Evolutionary conservation across 805 yeast genomes (phyloP), one percentile per base, ranked within the genome.

Genomic region (Jamesozyma gamospora): DNA sequence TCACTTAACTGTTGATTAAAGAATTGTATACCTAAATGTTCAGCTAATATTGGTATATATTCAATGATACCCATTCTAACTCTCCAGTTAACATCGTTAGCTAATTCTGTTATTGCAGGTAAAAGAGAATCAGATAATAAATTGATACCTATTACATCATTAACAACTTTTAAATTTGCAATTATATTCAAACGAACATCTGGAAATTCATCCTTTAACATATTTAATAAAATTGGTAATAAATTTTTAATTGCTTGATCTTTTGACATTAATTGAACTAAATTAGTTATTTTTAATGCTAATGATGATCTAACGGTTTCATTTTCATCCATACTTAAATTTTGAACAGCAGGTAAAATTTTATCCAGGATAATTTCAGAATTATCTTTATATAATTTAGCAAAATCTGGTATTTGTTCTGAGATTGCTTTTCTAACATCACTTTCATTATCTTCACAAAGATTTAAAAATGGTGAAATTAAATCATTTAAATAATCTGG

Each of bases 61-160:
- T 92, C 95, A 55, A 92, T 92, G 46, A 92, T 92, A 10, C 97
- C 97, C 58, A 92, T 71, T 58, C 97, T 78, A 24, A 92, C 96
- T 56, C 99, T 78, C 99, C 99, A 92, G 57, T 88, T 90, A 54
- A 82, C 82, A 65, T 92, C 98, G 58, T 87, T 88, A 10, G 98
- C 97, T 49, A 92, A 72, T 50, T 90, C 96, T 10, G 94, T 80
- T 49, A 92, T 90, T 3, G 98, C 97, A 3, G 99, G 99, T 49
- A 92, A 70, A 46, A 92, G 69, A 30, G 87, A 81, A 53, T 87
- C 88, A 19, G 95, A 80, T 48, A 92, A 70, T 45, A 83, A 67
- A 51, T 82, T 88, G 48, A 92, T 86, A 25, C 98, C 98, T 51
- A 92, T 83, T 38, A 88, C 94, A 52, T 87, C 92, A 60, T 92